These are phyloP conservation scores for Stagonosporopsis chrysanthemi DNA, from an alignment of 2,329 filamentous ascomycete species.

Conservation along the genomic window DNA sequence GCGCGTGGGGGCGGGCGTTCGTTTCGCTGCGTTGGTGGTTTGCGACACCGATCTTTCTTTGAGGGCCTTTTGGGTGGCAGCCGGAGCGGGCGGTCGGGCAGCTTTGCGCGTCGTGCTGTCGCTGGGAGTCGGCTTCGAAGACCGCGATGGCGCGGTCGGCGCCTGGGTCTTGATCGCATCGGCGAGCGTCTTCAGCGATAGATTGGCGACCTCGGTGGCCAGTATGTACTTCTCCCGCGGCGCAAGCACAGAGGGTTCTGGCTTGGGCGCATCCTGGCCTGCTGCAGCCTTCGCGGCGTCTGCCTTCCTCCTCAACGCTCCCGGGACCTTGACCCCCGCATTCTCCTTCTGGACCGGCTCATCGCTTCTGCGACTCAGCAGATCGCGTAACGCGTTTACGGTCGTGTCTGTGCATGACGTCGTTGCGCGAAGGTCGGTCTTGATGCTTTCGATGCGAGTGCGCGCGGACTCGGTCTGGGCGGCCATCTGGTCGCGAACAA, in stretches of 20 bases:
- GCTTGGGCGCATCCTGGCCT: slow-evolving; percentile 48
- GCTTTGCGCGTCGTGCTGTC: slow-evolving; percentile 34
- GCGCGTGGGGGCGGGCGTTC: slow-evolving; percentile 41
- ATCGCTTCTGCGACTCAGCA: slow-evolving; percentile 51
- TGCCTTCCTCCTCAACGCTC: slow-evolving; percentile 37
- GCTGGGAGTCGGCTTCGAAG: slow-evolving; percentile 34
- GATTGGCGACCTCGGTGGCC: slow-evolving; percentile 77
- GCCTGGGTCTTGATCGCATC: slow-evolving; percentile 66
- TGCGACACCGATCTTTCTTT: slow-evolving; percentile 69
- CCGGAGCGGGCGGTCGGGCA: slow-evolving; percentile 26
- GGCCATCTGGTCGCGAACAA: slow-evolving; percentile 35
- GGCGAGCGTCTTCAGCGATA: slow-evolving; percentile 71
- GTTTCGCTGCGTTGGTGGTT: slow-evolving; percentile 62
- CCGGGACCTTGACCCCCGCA: slow-evolving; percentile 36
- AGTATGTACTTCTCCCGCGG: slow-evolving; percentile 70
- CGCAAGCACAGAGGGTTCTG: slow-evolving; percentile 51
- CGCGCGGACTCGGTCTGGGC: slow-evolving; percentile 42
- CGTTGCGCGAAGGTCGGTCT: slow-evolving; percentile 56
- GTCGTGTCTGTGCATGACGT: slow-evolving; percentile 60
- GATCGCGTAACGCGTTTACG: slow-evolving; percentile 54
- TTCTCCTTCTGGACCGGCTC: slow-evolving; percentile 47
- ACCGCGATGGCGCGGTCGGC: slow-evolving; percentile 17
- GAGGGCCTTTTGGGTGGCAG: slow-evolving; percentile 65
- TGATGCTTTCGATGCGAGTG: slow-evolving; percentile 59
- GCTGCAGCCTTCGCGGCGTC: slow-evolving; percentile 40